Conservation (phyloP, 106 monocot species). For the Dactylorhiza incarnata region DNA sequence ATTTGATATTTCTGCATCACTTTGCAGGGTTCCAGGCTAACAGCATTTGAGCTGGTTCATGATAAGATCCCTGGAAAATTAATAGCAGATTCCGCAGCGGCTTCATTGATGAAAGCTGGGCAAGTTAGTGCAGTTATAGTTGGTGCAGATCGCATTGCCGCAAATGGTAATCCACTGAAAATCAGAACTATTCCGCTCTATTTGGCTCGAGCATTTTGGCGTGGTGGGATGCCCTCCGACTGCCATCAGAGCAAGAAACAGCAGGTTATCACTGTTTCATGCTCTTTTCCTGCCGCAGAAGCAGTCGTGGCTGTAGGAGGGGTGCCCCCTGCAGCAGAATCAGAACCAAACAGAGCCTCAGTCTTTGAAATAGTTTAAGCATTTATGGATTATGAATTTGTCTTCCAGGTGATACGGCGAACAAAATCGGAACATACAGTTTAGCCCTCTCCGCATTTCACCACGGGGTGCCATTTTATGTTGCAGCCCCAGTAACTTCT, state of each 20-base stretch:
- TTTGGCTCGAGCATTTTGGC: neutral
- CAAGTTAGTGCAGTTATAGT: slow-evolving; percentile 74
- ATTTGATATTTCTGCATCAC: neutral
- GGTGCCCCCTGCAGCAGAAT: too few species aligned
- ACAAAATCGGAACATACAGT: slow-evolving; percentile 97
- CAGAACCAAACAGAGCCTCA: neutral
- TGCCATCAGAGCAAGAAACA: too few species aligned
- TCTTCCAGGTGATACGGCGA: slow-evolving; percentile 82
- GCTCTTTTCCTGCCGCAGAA: too few species aligned
- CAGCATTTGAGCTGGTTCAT: slow-evolving; percentile 91
- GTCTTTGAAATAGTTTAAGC: neutral
- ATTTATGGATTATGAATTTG: neutral
- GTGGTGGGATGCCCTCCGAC: neutral
- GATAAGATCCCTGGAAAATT: slow-evolving; percentile 89
- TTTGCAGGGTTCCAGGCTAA: slow-evolving; percentile 89
- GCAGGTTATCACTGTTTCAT: too few species aligned
- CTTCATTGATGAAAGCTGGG: slow-evolving; percentile 83
- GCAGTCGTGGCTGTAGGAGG: too few species aligned
- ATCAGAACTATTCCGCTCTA: neutral
- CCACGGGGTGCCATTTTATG: slow-evolving; percentile 78
- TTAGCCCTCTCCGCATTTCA: slow-evolving; percentile 67
- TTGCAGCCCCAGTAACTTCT: slow-evolving; percentile 87
- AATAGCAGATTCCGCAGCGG: slow-evolving; percentile 87
- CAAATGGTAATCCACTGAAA: slow-evolving; percentile 50
- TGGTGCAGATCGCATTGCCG: slow-evolving; percentile 92